These are phyloP conservation scores for Ophiostoma ulmi DNA, from an alignment of 2,329 filamentous ascomycete species.

Conservation along the genomic window DNA sequence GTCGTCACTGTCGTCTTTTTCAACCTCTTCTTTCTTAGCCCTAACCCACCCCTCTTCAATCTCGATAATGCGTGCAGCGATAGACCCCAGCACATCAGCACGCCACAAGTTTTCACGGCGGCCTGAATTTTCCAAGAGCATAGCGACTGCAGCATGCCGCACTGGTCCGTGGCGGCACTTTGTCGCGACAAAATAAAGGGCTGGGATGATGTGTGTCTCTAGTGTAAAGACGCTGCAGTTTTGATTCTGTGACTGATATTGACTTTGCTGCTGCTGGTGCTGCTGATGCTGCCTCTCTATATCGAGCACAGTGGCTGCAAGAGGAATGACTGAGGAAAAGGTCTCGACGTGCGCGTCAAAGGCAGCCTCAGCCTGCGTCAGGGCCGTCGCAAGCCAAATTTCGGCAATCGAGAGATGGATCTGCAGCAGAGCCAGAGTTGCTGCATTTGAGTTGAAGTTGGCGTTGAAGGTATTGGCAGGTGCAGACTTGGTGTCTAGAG, in stretches of 20 bases:
- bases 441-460: neutral
- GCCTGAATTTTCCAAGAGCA: conserved; percentile 32
- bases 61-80: conserved; percentile 35
- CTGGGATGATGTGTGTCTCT: neutral
- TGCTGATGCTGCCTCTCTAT: neutral
- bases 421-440: neutral
- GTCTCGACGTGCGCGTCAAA: neutral
- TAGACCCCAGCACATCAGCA: conserved; percentile 31
- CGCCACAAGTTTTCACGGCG: conserved; percentile 40
- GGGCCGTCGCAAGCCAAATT: neutral
- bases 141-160: conserved; percentile 33
- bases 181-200: neutral
- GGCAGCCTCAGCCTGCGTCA: neutral
- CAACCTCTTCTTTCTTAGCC: neutral
- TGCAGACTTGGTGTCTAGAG: neutral
- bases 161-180: neutral
- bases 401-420: neutral
- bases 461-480: neutral
- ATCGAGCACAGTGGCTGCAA: neutral
- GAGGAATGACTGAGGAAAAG: neutral
- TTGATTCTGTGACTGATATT: too few relatives aligned
- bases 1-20: neutral
- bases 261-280: too few relatives aligned
- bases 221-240: neutral
- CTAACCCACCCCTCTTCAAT: neutral